A percentile compares a stretch with the other conserved stretches of the same genome.
phyloP scores from a whole-genome alignment of 495 filamentous ascomycete genomes.

The Copromyces sp. region DNA sequence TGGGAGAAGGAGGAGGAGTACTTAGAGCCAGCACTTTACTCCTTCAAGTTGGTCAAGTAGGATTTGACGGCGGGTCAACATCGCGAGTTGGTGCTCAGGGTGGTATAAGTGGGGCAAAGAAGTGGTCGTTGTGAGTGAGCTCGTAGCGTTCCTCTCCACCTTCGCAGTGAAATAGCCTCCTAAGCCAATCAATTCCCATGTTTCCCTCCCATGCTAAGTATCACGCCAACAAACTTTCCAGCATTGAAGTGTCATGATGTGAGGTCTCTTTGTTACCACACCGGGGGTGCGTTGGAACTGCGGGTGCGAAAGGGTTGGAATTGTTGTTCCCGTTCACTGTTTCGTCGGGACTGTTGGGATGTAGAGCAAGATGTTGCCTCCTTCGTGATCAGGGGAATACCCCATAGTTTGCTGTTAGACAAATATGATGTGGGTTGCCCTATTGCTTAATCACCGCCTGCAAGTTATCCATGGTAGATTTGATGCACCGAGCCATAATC shows the following conservation, averaged over 20 bases:
- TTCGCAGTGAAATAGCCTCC: too few relatives aligned
- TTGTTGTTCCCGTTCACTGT: background rate
- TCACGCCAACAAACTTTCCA: too few relatives aligned
- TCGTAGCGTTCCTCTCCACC: too few relatives aligned
- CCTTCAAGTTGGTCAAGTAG: too few relatives aligned
- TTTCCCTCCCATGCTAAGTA: too few relatives aligned
- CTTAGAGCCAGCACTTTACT: too few relatives aligned
- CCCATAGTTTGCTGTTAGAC: background rate
- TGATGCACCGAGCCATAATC: background rate
- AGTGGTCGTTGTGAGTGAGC: too few relatives aligned
- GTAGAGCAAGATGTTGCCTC: background rate
- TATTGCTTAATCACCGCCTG: background rate
- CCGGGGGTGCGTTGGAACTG: background rate
- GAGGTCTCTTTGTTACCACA: background rate
- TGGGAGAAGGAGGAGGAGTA: background rate
- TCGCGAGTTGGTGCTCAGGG: background rate
- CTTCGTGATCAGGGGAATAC: background rate
- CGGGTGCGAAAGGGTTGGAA: background rate
- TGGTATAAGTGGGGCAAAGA: background rate
- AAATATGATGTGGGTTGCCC: background rate
- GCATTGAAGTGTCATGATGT: background rate
- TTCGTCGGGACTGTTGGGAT: background rate
- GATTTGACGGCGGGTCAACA: too few relatives aligned
- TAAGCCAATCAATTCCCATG: too few relatives aligned
- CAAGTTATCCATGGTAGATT: background rate